These are phyloP conservation scores for Zalerion maritima DNA, from an alignment of 495 filamentous ascomycete genomes.

Conservation along the genomic window DNA sequence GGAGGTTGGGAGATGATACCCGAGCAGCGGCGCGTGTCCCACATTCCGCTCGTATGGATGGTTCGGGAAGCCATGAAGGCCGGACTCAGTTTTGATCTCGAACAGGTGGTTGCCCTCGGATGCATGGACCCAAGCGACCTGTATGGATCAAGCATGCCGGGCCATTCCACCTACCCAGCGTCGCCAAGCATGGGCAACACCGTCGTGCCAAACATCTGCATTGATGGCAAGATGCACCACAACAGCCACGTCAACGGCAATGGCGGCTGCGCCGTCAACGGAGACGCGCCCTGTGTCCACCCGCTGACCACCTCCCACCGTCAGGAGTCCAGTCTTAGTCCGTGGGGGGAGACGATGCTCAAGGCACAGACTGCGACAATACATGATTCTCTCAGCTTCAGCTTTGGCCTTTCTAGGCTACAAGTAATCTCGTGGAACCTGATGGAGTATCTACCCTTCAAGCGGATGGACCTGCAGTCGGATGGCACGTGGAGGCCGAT, in stretches of 20 bases:
- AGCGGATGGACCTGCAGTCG: slow-evolving; percentile 48
- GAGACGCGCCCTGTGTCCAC: slow-evolving; percentile 19
- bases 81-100: slow-evolving; percentile 42
- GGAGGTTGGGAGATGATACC: slow-evolving; percentile 50
- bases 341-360: too few species aligned
- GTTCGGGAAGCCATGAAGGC: slow-evolving; percentile 46
- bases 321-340: too few species aligned
- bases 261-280: neutral
- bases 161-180: neutral
- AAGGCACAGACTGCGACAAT: slow-evolving; percentile 35
- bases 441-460: slow-evolving; percentile 57
- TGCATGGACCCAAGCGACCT: slow-evolving; percentile 20
- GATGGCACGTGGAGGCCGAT: slow-evolving; percentile 55
- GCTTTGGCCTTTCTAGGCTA: slow-evolving; percentile 30
- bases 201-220: slow-evolving; percentile 1
- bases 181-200: too few species aligned
- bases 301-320: slow-evolving; percentile 37
- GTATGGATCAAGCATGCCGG: slow-evolving; percentile 1
- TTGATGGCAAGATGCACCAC: neutral
- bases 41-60: slow-evolving; percentile 58
- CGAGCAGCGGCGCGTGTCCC: too few species aligned
- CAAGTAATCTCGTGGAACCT: slow-evolving; percentile 49
- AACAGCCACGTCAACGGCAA: neutral
- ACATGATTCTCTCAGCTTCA: slow-evolving; percentile 48
- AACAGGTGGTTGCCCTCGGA: slow-evolving; percentile 42